phyloP scores from a whole-genome alignment of 805 yeast species.

The Nakazawaea ernobii region DNA sequence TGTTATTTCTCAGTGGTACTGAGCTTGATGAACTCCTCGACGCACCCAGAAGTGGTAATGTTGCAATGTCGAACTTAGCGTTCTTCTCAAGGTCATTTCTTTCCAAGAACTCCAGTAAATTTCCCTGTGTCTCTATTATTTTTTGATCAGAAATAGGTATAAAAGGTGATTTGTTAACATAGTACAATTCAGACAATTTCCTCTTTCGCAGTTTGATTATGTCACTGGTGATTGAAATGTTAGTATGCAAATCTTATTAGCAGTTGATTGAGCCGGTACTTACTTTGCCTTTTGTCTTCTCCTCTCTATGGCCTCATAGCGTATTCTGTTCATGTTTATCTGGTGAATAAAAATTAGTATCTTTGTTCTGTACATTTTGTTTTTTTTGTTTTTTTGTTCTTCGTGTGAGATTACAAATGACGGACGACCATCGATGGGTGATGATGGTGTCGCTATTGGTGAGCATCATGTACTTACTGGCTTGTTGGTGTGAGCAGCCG shows the following conservation, averaged over 20 bases:
- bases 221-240: constrained; percentile 18
- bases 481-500: background rate
- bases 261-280: constrained; percentile 2
- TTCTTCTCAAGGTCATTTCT: constrained; percentile 48
- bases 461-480: background rate
- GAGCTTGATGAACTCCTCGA: constrained; percentile 18
- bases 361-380: background rate
- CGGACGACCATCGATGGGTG: too few relatives aligned
- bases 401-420: too few relatives aligned
- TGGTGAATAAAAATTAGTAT: constrained; percentile 9
- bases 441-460: background rate
- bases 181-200: constrained; percentile 56
- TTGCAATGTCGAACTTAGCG: constrained; percentile 29
- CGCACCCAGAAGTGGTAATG: constrained; percentile 25
- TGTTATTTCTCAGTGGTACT: background rate
- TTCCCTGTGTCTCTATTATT: constrained; percentile 32
- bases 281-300: constrained; percentile 35
- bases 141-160: constrained; percentile 35
- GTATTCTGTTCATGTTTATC: constrained; percentile 32
- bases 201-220: constrained; percentile 48
- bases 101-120: constrained; percentile 39
- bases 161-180: constrained; percentile 48
- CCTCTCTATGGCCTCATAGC: constrained; percentile 39
- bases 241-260: background rate
- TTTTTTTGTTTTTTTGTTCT: too few relatives aligned